Base-by-base conservation (phyloP, 2,329 filamentous ascomycete species). In the Aspergillus terreus region DNA sequence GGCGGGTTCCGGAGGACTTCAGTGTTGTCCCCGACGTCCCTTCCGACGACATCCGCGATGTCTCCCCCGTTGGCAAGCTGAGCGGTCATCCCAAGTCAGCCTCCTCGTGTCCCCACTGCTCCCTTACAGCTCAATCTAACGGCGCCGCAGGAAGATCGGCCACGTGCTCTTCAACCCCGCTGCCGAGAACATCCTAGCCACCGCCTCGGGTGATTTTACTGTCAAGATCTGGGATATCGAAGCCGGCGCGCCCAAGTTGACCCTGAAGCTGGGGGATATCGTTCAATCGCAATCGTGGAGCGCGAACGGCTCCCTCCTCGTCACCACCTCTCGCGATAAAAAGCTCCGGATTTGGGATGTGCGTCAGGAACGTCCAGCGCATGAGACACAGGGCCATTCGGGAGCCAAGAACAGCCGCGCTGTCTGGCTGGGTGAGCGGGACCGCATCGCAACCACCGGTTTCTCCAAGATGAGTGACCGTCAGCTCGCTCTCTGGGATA, bases 401-500 rank as follows among this genome's bases (percentile, higher is more conserved):
- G 94, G 94, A 51, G 94, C 94, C 61, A 99, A 99, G 82, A 97
- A 95, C 79, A 96, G 92, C 75, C 87, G 94, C 68, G 87, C 88
- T 27, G 92, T 96, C 12, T 99, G 94, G 94, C 82, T 99, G 81
- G 94, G 92, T 67, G 94, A 97, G 74, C 90, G 95, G 68, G 95
- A 97, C 76, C 86, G 92, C 59, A 86, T 99, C 65, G 94, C 90
- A 48, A 97, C 94, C 2, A 97, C 94, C 5, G 94, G 94, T 58
- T 99, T 99, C 80, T 96, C 92, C 46, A 88, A 86, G 70, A 97
- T 97, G 94, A 97, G 94, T 70, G 94, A 99, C 76, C 86, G 94
- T 49, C 94, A 99, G 72, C 81, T 99, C 61, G 94, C 89, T 48
- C 80, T 99, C 35, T 99, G 94, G 94, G 94, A 99, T 77, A 85